phyloP scores from a whole-genome alignment of 148 eudicot species.

The Fagopyrum tataricum region DNA sequence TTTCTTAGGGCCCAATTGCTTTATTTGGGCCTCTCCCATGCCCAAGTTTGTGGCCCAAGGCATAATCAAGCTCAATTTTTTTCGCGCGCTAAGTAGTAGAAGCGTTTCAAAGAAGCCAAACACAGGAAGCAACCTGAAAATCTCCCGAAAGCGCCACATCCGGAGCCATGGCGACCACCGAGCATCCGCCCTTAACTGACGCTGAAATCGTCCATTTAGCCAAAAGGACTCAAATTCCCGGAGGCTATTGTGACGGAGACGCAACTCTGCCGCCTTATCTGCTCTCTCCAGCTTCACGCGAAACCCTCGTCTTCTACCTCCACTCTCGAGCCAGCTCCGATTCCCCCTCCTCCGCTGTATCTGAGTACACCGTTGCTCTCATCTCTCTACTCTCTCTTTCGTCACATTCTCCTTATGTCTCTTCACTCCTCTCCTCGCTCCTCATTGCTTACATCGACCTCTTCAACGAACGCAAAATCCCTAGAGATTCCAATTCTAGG shows the following conservation, averaged over 20 bases:
- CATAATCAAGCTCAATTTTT: background rate
- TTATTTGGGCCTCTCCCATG: background rate
- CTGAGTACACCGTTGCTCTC: slow-evolving; percentile 36
- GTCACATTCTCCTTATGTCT: slow-evolving; percentile 19
- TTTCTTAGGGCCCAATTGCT: background rate
- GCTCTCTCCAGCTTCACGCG: slow-evolving; percentile 28
- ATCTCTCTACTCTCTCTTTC: slow-evolving; percentile 30
- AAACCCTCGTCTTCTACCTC: slow-evolving; percentile 40
- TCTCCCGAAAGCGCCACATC: background rate
- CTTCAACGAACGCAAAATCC: slow-evolving; percentile 32
- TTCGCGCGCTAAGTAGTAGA: background rate
- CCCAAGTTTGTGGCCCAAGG: background rate
- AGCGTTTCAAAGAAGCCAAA: slow-evolving; percentile 14
- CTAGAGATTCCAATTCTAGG: slow-evolving; percentile 29
- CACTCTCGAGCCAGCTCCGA: slow-evolving; percentile 26
- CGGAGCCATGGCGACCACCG: slow-evolving; percentile 7
- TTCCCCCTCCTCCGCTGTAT: slow-evolving; percentile 21
- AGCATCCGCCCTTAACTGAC: slow-evolving; percentile 27
- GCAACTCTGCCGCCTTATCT: slow-evolving; percentile 24
- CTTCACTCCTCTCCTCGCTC: slow-evolving; percentile 25
- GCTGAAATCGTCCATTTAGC: slow-evolving; percentile 33
- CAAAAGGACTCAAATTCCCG: slow-evolving; percentile 13
- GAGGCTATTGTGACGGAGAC: background rate
- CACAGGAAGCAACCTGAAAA: background rate
- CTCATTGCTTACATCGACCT: slow-evolving; percentile 28